These are phyloP conservation scores for Fusarium sp. DNA, from an alignment of 2,329 filamentous ascomycete genomes.

Conservation along the genomic window DNA sequence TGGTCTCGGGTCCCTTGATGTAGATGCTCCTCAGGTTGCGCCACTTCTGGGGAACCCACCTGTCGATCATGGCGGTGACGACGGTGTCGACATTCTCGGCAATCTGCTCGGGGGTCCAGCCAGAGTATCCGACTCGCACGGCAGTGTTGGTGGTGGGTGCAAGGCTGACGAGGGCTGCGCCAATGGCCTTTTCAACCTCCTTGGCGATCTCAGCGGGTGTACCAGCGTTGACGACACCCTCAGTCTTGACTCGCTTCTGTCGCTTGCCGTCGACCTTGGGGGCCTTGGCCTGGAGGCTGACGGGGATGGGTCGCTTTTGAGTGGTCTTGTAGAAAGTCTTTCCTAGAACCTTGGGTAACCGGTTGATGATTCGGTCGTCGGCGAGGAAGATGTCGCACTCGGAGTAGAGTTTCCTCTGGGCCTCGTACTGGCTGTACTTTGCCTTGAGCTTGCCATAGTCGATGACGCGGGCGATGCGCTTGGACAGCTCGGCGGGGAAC, in stretches of 20 bases:
- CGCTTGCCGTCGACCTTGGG: constrained; percentile 71
- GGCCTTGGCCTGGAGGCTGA: constrained; percentile 74
- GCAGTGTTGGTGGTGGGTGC: constrained; percentile 83
- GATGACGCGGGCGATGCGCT: constrained; percentile 80
- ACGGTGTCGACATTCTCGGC: constrained; percentile 85
- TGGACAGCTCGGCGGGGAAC: constrained; percentile 75
- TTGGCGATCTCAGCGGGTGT: constrained; percentile 76
- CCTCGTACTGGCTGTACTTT: constrained; percentile 91
- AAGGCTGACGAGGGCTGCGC: constrained; percentile 83
- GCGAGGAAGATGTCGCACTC: constrained; percentile 96
- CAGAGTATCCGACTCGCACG: constrained; percentile 81
- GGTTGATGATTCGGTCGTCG: constrained; percentile 84
- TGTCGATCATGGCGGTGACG: constrained; percentile 76
- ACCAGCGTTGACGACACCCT: constrained; percentile 59
- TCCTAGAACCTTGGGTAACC: constrained; percentile 81
- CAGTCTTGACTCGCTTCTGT: constrained; percentile 64
- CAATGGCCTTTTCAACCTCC: constrained; percentile 83
- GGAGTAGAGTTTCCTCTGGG: constrained; percentile 81
- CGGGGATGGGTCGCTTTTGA: constrained; percentile 86
- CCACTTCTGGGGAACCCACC: constrained; percentile 89
- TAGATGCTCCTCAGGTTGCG: constrained; percentile 86
- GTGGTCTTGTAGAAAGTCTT: constrained; percentile 93
- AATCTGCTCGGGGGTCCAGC: constrained; percentile 80
- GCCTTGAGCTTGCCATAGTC: constrained; percentile 82
- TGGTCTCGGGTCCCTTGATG: constrained; percentile 90